Evolutionary conservation across 805 yeast species (phyloP).

Genomic region (Hemisphaericaspora nanyangensis): DNA sequence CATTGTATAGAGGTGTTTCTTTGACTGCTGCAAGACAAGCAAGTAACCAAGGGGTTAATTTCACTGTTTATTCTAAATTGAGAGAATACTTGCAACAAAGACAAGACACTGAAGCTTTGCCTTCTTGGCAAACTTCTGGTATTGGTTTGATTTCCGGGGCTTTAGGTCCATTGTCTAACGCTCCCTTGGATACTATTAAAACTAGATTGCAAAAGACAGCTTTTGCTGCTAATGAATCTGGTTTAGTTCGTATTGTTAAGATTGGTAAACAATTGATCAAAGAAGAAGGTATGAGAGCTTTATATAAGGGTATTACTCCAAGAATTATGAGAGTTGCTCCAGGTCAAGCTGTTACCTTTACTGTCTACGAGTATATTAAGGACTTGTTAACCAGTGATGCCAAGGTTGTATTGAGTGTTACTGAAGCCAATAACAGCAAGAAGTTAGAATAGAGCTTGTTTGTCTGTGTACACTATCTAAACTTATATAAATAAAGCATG

Average conservation of each 20-base stretch:
- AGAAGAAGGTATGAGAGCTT: conserved; percentile 71
- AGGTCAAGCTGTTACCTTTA: conserved; percentile 97
- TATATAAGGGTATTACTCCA: conserved; percentile 81
- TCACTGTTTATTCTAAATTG: conserved; percentile 87
- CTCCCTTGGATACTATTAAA: conserved; percentile 95
- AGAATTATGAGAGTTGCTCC: conserved; percentile 99
- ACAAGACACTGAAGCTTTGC: conserved; percentile 58
- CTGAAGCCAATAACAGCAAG: conserved; percentile 2
- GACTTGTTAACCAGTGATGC: conserved; percentile 44
- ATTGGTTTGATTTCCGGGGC: conserved; percentile 95
- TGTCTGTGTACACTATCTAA: too few relatives aligned
- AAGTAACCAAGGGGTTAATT: conserved; percentile 96
- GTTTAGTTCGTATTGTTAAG: conserved; percentile 71
- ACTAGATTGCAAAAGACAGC: conserved; percentile 93
- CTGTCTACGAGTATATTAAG: conserved; percentile 89
- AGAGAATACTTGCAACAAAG: conserved; percentile 65
- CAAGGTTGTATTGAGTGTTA: background rate
- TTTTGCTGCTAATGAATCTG: conserved; percentile 61
- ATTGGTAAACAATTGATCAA: conserved; percentile 77
- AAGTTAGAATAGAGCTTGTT: background rate
- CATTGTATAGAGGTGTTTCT: conserved; percentile 90
- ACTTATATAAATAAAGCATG: too few relatives aligned
- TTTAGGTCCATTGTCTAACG: conserved; percentile 94
- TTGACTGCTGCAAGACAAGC: conserved; percentile 98
- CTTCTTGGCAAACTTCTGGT: conserved; percentile 90